These are phyloP conservation scores for Neurospora sp. DNA, from an alignment of 2,329 filamentous ascomycete genomes.

Conservation along the genomic window DNA sequence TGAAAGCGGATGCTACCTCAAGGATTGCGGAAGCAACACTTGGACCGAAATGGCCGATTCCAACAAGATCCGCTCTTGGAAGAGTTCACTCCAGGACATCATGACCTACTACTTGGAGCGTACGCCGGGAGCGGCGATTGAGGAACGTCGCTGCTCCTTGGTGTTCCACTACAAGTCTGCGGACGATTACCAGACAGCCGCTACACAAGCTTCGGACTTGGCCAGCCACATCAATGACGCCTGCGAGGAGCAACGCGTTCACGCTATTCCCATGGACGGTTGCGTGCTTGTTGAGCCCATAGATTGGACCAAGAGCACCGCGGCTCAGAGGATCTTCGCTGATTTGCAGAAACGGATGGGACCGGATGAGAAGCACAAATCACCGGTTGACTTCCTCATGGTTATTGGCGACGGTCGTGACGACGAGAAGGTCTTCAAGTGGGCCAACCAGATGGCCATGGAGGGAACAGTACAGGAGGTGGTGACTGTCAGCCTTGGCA, in stretches of 20 bases:
- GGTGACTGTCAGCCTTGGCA: constrained; percentile 77
- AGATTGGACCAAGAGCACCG: constrained; percentile 80
- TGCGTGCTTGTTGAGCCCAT: constrained; percentile 76
- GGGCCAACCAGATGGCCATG: constrained; percentile 70
- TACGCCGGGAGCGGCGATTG: constrained; percentile 76
- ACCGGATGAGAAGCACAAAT: constrained; percentile 23
- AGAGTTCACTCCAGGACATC: constrained; percentile 70
- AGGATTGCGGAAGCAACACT: constrained; percentile 52
- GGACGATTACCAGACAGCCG: constrained; percentile 65
- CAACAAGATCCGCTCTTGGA: constrained; percentile 65
- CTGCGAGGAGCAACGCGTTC: constrained; percentile 72
- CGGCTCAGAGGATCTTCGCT: constrained; percentile 63
- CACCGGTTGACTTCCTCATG: constrained; percentile 72
- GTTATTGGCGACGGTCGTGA: constrained; percentile 86
- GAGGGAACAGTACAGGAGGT: constrained; percentile 47
- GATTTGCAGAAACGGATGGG: constrained; percentile 35
- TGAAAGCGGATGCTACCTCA: constrained; percentile 88
- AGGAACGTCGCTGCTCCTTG: constrained; percentile 84
- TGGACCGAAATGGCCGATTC: constrained; percentile 75
- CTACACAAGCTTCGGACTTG: constrained; percentile 76
- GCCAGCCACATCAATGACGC: constrained; percentile 93
- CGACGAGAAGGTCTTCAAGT: constrained; percentile 87
- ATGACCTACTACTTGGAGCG: constrained; percentile 84
- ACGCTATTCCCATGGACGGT: constrained; percentile 71
- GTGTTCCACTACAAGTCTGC: constrained; percentile 84